Percentiles rank a stretch among this genome's conserved stretches.
phyloP scores from a whole-genome alignment of 2,329 filamentous ascomycete genomes.

The Xylariaceae sp. region DNA sequence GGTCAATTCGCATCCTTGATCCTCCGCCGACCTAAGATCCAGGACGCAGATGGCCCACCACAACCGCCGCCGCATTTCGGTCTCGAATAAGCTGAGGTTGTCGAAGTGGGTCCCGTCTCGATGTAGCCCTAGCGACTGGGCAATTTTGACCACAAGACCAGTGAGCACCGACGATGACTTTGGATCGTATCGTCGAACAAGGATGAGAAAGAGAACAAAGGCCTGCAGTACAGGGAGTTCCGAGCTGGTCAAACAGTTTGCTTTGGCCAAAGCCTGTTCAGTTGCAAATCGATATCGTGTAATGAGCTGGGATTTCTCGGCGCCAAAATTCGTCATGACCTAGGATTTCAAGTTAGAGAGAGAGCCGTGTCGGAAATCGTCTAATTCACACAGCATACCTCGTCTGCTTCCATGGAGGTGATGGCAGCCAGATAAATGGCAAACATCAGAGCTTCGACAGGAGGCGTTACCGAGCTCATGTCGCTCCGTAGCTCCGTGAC shows the following conservation, averaged over 20 bases:
- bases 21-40: conserved; percentile 56
- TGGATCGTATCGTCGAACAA: conserved; percentile 47
- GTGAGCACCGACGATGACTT: conserved; percentile 59
- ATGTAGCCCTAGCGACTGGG: conserved; percentile 50
- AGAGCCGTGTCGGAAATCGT: neutral
- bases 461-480: conserved; percentile 51
- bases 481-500: conserved; percentile 58
- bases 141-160: conserved; percentile 54
- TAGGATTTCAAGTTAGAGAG: conserved; percentile 27
- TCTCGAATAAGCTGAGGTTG: conserved; percentile 53
- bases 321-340: conserved; percentile 47
- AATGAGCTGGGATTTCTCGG: conserved; percentile 41
- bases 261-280: conserved; percentile 56
- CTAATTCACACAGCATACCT: conserved; percentile 37
- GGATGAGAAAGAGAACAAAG: conserved; percentile 52
- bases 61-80: conserved; percentile 56
- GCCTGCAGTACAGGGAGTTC: conserved; percentile 58
- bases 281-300: conserved; percentile 49
- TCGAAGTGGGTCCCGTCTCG: conserved; percentile 51
- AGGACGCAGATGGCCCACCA: conserved; percentile 59
- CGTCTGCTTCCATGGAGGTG: conserved; percentile 54
- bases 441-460: conserved; percentile 59
- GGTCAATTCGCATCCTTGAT: conserved; percentile 49
- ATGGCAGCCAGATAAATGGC: conserved; percentile 55
- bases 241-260: conserved; percentile 55